These are phyloP conservation scores for Apiospora marii DNA, from an alignment of 2,329 filamentous ascomycete genomes.

Conservation along the genomic window DNA sequence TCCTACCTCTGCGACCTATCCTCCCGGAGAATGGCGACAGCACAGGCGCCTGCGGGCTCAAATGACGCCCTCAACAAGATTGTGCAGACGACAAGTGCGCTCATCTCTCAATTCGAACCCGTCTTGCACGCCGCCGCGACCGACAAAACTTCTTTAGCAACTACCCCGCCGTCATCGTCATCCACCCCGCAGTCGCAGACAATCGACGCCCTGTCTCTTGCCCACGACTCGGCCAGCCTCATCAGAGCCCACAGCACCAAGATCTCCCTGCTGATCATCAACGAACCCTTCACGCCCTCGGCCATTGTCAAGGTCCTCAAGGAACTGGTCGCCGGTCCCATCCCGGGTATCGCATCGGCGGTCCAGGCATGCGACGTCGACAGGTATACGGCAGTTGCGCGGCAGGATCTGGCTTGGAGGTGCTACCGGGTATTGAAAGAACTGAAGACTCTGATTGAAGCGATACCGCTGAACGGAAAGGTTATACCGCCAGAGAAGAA, in stretches of 20 bases:
- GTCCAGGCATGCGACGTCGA: slow-evolving; percentile 69
- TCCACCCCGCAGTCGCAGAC: slow-evolving; percentile 33
- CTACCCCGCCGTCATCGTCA: slow-evolving; percentile 31
- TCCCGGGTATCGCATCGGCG: slow-evolving; percentile 77
- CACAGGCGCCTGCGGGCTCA: slow-evolving; percentile 33
- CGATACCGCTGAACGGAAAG: slow-evolving; percentile 67
- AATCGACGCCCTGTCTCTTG: slow-evolving; percentile 70
- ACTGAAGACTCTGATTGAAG: slow-evolving; percentile 64
- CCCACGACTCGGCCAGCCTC: slow-evolving; percentile 75
- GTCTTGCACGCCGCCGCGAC: slow-evolving; percentile 51
- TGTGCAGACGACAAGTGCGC: slow-evolving; percentile 45
- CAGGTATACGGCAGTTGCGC: slow-evolving; percentile 69
- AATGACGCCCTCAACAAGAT: slow-evolving; percentile 49
- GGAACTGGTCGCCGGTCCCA: slow-evolving; percentile 74
- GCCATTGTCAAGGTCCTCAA: slow-evolving; percentile 75
- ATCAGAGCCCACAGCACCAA: slow-evolving; percentile 88
- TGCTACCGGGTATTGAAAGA: slow-evolving; percentile 69
- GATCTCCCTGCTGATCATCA: slow-evolving; percentile 85
- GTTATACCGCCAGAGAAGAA: slow-evolving; percentile 56
- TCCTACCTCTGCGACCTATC: neutral
- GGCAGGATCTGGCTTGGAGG: slow-evolving; percentile 67
- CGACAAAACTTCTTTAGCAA: slow-evolving; percentile 33
- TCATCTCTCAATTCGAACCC: slow-evolving; percentile 53
- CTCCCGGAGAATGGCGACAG: slow-evolving; percentile 25
- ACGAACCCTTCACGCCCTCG: slow-evolving; percentile 83